A percentile compares a stretch with the other conserved stretches of the same genome.
phyloP scores from a whole-genome alignment of 2,329 filamentous ascomycete species.

The Fusarium sp. region DNA sequence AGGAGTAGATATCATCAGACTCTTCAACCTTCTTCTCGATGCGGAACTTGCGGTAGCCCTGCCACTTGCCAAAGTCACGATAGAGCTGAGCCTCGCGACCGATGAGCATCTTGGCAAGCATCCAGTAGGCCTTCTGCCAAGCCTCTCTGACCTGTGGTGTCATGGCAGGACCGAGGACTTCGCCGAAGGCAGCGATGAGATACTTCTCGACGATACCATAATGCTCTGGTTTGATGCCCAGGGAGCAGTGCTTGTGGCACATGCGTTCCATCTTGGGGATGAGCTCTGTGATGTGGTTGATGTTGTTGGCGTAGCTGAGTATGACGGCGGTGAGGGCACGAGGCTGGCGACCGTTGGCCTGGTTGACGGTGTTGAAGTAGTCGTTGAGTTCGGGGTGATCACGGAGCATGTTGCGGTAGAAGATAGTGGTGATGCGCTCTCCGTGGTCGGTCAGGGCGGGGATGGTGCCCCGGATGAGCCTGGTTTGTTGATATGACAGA shows the following conservation, averaged over 20 bases:
- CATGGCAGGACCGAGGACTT: constrained; percentile 71
- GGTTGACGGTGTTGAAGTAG: constrained; percentile 69
- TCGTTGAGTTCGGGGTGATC: constrained; percentile 73
- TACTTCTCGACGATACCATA: constrained; percentile 77
- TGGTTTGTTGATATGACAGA: constrained; percentile 64
- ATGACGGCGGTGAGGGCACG: constrained; percentile 56
- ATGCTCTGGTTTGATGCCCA: constrained; percentile 73
- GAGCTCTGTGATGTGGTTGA: constrained; percentile 68
- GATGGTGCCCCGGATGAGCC: constrained; percentile 75
- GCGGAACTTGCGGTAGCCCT: constrained; percentile 72
- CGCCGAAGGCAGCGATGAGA: constrained; percentile 72
- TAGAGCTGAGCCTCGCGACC: constrained; percentile 71
- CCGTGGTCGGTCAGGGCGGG: constrained; percentile 75
- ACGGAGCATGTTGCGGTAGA: constrained; percentile 75
- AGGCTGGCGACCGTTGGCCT: constrained; percentile 49
- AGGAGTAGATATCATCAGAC: constrained; percentile 74
- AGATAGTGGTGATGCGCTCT: constrained; percentile 72
- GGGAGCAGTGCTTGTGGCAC: constrained; percentile 78
- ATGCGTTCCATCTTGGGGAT: constrained; percentile 63
- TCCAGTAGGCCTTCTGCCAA: constrained; percentile 77
- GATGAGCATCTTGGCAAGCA: constrained; percentile 78
- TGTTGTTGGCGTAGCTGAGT: constrained; percentile 76
- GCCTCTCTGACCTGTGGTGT: constrained; percentile 71
- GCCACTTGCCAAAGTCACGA: constrained; percentile 68
- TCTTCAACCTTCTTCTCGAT: constrained; percentile 73